phyloP scores from a whole-genome alignment of 2,329 filamentous ascomycete species.

The Biscogniauxia sp. region DNA sequence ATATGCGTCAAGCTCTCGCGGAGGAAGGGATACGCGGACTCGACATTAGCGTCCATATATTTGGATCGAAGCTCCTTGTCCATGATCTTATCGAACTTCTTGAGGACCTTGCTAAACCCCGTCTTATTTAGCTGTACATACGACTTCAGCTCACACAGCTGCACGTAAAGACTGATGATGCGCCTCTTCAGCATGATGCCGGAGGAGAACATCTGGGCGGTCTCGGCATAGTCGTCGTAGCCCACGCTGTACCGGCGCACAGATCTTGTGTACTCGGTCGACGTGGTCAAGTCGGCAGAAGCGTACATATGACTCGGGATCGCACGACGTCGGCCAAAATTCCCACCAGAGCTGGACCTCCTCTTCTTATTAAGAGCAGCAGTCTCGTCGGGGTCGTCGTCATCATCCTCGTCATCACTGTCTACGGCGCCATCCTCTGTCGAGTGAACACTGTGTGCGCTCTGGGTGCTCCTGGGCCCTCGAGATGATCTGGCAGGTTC shows the following conservation, averaged over 20 bases:
- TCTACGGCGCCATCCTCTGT: constrained; percentile 60
- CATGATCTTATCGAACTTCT: constrained; percentile 97
- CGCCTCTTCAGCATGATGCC: constrained; percentile 90
- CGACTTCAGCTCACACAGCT: constrained; percentile 91
- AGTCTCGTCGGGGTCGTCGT: constrained; percentile 45
- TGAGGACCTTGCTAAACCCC: constrained; percentile 92
- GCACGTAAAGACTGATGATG: constrained; percentile 82
- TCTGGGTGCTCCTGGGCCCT: constrained; percentile 31
- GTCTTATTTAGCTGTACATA: constrained; percentile 96
- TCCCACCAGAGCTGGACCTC: constrained; percentile 36
- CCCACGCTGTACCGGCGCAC: constrained; percentile 62
- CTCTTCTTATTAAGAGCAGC: constrained; percentile 49
- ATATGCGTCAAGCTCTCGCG: constrained; percentile 68
- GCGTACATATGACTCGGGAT: constrained; percentile 37
- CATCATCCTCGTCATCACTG: constrained; percentile 47
- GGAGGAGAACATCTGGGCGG: constrained; percentile 63
- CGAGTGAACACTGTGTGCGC: constrained; percentile 45
- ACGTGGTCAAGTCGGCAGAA: constrained; percentile 58
- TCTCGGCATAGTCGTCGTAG: constrained; percentile 77
- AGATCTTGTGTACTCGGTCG: constrained; percentile 58
- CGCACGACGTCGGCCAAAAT: constrained; percentile 37
- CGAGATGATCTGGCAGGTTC: constrained; percentile 40
- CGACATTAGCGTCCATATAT: constrained; percentile 74
- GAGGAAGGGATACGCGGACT: constrained; percentile 78
- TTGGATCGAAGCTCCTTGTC: constrained; percentile 74